Conservation (phyloP, 768 basidiomycete genomes). For the Holtermanniella nyarrowii region DNA sequence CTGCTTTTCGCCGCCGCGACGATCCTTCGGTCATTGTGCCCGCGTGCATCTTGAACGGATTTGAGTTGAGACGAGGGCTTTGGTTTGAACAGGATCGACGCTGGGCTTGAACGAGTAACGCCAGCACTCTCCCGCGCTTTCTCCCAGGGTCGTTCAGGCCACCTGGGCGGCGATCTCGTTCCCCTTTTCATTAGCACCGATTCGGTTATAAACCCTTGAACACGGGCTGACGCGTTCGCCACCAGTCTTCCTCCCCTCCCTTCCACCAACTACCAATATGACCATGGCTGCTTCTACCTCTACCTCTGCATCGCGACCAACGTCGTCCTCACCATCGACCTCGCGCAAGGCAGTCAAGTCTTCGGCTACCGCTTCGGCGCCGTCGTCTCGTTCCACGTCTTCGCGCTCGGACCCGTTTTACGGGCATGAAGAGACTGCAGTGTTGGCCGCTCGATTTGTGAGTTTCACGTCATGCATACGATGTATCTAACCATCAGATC, state of each 20-base stretch:
- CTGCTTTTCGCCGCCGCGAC: too few relatives aligned
- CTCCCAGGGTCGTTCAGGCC: too few relatives aligned
- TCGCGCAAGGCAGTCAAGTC: slow-evolving; percentile 27
- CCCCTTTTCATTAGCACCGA: too few relatives aligned
- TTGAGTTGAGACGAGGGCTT: too few relatives aligned
- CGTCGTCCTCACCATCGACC: slow-evolving; percentile 24
- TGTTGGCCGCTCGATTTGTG: slow-evolving; percentile 58
- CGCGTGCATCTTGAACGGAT: too few relatives aligned
- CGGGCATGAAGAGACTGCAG: slow-evolving; percentile 64
- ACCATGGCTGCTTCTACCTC: neutral
- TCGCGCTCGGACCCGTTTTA: slow-evolving; percentile 45
- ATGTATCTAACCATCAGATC: slow-evolving; percentile 43
- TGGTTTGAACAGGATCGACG: too few relatives aligned
- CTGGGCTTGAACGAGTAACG: too few relatives aligned
- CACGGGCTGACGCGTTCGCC: neutral
- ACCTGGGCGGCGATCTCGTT: too few relatives aligned
- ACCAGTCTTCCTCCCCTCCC: neutral
- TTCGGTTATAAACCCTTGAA: neutral
- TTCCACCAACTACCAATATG: neutral
- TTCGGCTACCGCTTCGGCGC: slow-evolving; percentile 28
- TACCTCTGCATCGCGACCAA: slow-evolving; percentile 6
- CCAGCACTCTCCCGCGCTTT: too few relatives aligned
- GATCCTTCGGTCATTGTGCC: too few relatives aligned
- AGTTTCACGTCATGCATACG: slow-evolving; percentile 10
- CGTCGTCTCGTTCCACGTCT: slow-evolving; percentile 22